A percentile compares a stretch with the other conserved stretches of the same genome.
These are phyloP conservation scores for Penicillium sclerotiorum DNA, from an alignment of 2,329 filamentous ascomycete genomes.

Conservation along the genomic window DNA sequence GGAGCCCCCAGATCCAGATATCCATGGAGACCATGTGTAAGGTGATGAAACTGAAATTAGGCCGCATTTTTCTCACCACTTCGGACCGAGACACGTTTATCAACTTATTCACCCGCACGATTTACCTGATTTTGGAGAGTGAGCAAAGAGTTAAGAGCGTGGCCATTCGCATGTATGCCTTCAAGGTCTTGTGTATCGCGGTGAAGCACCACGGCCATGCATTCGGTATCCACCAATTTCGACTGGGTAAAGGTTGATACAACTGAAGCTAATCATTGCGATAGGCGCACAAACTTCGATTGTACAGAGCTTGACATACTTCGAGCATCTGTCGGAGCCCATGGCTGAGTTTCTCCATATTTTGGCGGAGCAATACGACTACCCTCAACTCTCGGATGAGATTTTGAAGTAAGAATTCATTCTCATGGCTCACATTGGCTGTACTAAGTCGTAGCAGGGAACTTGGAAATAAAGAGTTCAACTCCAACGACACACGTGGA, in stretches of 20 bases:
- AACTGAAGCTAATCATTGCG: slow-evolving; percentile 23
- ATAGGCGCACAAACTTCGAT: slow-evolving; percentile 94
- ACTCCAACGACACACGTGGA: slow-evolving; percentile 90
- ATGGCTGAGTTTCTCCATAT: slow-evolving; percentile 99
- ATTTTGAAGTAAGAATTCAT: slow-evolving; percentile 62
- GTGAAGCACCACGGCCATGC: slow-evolving; percentile 97
- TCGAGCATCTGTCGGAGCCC: slow-evolving; percentile 96
- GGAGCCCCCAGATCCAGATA: slow-evolving; percentile 79
- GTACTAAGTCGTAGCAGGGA: slow-evolving; percentile 58
- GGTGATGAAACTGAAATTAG: slow-evolving; percentile 87
- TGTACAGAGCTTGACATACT: slow-evolving; percentile 96
- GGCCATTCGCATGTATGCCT: slow-evolving; percentile 90
- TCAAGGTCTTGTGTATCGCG: slow-evolving; percentile 94
- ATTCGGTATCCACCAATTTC: slow-evolving; percentile 64
- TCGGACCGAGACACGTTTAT: slow-evolving; percentile 96
- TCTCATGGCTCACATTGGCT: background rate
- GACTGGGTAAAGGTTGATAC: background rate
- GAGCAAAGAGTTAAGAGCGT: slow-evolving; percentile 89
- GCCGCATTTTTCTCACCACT: slow-evolving; percentile 92
- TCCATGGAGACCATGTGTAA: slow-evolving; percentile 95
- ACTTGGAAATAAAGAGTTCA: slow-evolving; percentile 96
- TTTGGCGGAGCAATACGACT: slow-evolving; percentile 94
- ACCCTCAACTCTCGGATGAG: slow-evolving; percentile 91
- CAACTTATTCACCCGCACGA: slow-evolving; percentile 83
- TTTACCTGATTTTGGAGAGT: slow-evolving; percentile 92